Percentiles rank a stretch among this genome's conserved stretches.
These are phyloP conservation scores for Sesbania bispinosa DNA, from an alignment of 306 rosid species.

Conservation along the genomic window DNA sequence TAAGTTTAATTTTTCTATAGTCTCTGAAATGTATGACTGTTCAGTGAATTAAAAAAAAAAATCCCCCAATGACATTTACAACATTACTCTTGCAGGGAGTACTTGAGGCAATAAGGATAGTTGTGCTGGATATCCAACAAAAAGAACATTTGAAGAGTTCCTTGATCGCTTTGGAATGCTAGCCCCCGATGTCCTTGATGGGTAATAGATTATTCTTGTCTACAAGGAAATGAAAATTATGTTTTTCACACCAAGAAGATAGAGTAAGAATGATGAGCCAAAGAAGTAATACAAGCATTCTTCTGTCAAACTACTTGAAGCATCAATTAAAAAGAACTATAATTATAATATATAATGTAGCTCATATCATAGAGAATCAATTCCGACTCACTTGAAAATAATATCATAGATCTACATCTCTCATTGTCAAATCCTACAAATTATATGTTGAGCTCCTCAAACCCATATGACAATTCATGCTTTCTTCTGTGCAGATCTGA, in stretches of 20 bases:
- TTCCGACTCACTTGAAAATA: neutral
- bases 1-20: slow-evolving; percentile 35
- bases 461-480: neutral
- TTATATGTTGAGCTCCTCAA: slow-evolving; percentile 10
- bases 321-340: neutral
- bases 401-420: neutral
- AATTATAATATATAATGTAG: neutral
- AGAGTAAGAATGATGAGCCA: slow-evolving; percentile 20
- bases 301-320: slow-evolving; percentile 8
- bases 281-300: slow-evolving; percentile 15
- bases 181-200: slow-evolving; percentile 76
- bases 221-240: neutral
- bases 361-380: slow-evolving; percentile 5
- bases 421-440: slow-evolving; percentile 7
- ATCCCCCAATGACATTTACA: neutral
- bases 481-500: slow-evolving; percentile 57
- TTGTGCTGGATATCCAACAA: slow-evolving; percentile 92
- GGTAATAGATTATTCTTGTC: slow-evolving; percentile 44
- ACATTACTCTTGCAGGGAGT: slow-evolving; percentile 63
- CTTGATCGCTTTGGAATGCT: slow-evolving; percentile 92
- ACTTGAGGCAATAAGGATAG: slow-evolving; percentile 85
- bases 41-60: neutral
- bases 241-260: neutral
- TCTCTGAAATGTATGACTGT: neutral
- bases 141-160: slow-evolving; percentile 79